phyloP scores from a whole-genome alignment of 768 basidiomycete species.

The Mycena polygramma region DNA sequence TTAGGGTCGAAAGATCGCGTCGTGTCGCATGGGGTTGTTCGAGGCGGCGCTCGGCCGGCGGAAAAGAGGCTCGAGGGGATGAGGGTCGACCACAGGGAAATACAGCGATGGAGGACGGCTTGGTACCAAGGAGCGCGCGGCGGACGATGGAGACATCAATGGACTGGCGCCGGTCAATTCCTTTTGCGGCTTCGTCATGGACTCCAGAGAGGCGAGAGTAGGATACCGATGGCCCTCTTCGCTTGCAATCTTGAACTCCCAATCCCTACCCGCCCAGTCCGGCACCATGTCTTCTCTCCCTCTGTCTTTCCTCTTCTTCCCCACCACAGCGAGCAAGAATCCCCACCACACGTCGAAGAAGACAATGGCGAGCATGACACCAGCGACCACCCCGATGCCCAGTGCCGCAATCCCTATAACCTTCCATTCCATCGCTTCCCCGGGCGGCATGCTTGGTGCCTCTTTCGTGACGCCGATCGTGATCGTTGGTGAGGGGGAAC shows the following conservation, averaged over 20 bases:
- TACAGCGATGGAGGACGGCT: conserved; percentile 40
- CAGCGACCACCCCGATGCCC: conserved; percentile 69
- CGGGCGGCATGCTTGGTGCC: conserved; percentile 50
- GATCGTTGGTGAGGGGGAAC: conserved; percentile 27
- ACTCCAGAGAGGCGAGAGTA: conserved; percentile 55
- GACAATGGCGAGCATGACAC: conserved; percentile 66
- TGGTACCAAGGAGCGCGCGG: conserved; percentile 25
- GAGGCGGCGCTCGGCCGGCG: conserved; percentile 49
- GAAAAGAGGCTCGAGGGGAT: conserved; percentile 52
- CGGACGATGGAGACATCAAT: conserved; percentile 35
- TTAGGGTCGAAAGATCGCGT: conserved; percentile 6
- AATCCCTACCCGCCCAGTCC: conserved; percentile 73
- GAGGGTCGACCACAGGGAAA: conserved; percentile 45
- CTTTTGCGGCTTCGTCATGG: conserved; percentile 48
- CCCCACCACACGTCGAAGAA: conserved; percentile 83
- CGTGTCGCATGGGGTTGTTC: conserved; percentile 24
- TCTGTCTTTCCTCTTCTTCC: conserved; percentile 50
- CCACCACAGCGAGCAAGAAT: conserved; percentile 65
- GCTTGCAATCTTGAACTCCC: conserved; percentile 65
- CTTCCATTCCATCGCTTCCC: conserved; percentile 72
- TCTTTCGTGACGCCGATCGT: conserved; percentile 29
- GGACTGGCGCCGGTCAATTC: conserved; percentile 7
- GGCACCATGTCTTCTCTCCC: conserved; percentile 70
- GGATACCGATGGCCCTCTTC: conserved; percentile 65
- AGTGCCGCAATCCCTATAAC: conserved; percentile 77